These are phyloP conservation scores for Mycena metata DNA, from an alignment of 768 basidiomycete species.

Conservation along the genomic window DNA sequence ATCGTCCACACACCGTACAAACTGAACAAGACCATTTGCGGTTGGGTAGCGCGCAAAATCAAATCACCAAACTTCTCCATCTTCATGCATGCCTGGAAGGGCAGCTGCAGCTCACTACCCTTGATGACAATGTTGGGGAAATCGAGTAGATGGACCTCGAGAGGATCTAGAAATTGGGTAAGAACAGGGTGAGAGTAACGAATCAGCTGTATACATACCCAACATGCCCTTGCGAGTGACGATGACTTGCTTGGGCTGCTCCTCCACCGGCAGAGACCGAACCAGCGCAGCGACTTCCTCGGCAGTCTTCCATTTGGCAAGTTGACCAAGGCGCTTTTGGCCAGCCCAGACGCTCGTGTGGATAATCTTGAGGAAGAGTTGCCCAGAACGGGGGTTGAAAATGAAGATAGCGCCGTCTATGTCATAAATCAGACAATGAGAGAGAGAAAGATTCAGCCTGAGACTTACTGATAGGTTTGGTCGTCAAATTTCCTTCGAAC, in stretches of 20 bases:
- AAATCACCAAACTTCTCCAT: constrained; percentile 99
- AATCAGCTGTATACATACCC: constrained; percentile 60
- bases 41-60: constrained; percentile 96
- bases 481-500: constrained; percentile 99
- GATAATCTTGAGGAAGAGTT: constrained; percentile 98
- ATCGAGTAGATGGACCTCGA: constrained; percentile 98
- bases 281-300: constrained; percentile 99
- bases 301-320: constrained; percentile 99
- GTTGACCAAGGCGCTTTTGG: constrained; percentile 99
- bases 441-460: not conserved
- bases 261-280: constrained; percentile 98
- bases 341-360: constrained; percentile 99
- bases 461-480: constrained; percentile 92
- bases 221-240: constrained; percentile 99
- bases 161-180: constrained; percentile 68
- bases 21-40: constrained; percentile 99
- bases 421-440: constrained; percentile 24
- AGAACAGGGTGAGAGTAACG: constrained; percentile 1
- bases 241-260: constrained; percentile 99
- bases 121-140: constrained; percentile 99
- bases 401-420: constrained; percentile 97
- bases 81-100: constrained; percentile 99
- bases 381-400: constrained; percentile 98
- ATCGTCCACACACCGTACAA: constrained; percentile 75
- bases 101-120: constrained; percentile 96